phyloP scores from a whole-genome alignment of 345 rosid species.

The Hirschfeldia incana region DNA sequence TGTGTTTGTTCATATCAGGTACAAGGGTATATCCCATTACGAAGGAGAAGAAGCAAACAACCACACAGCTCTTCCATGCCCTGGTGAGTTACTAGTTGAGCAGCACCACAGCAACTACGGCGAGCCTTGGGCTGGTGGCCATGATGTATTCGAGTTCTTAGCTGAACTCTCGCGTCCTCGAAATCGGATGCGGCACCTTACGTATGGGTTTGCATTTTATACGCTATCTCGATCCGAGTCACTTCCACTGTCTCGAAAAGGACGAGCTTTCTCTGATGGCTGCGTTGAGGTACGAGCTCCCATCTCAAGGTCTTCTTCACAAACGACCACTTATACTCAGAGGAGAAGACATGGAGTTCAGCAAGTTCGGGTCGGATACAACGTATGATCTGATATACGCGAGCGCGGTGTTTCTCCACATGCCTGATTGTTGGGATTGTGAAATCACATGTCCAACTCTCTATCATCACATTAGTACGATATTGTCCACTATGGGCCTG shows the following conservation, averaged over 20 bases:
- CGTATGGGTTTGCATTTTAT: conserved; percentile 96
- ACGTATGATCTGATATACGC: conserved; percentile 88
- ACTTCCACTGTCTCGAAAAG: conserved; percentile 84
- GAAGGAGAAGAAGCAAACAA: conserved; percentile 38
- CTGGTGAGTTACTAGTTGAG: conserved; percentile 95
- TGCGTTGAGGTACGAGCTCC: too few species aligned
- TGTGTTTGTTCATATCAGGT: neutral
- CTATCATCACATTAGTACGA: too few species aligned
- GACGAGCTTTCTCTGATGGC: conserved; percentile 98
- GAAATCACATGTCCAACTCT: too few species aligned
- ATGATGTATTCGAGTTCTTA: conserved; percentile 92
- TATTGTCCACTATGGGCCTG: too few species aligned
- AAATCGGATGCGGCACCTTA: conserved; percentile 95
- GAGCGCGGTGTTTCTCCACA: conserved; percentile 95
- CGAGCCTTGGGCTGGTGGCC: conserved; percentile 99
- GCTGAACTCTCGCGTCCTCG: conserved; percentile 80
- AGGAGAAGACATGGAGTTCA: conserved; percentile 93
- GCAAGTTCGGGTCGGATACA: conserved; percentile 59
- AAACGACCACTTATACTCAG: conserved; percentile 80
- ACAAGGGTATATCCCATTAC: too few species aligned
- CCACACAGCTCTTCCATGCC: conserved; percentile 87
- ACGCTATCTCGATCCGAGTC: conserved; percentile 59
- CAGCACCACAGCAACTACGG: conserved; percentile 98
- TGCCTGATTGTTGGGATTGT: conserved; percentile 39
- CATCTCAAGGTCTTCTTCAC: conserved; percentile 82